These are phyloP conservation scores for Amoebophrya sp. DNA, from an alignment of 169 alveolate genomes.

Conservation along the genomic window DNA sequence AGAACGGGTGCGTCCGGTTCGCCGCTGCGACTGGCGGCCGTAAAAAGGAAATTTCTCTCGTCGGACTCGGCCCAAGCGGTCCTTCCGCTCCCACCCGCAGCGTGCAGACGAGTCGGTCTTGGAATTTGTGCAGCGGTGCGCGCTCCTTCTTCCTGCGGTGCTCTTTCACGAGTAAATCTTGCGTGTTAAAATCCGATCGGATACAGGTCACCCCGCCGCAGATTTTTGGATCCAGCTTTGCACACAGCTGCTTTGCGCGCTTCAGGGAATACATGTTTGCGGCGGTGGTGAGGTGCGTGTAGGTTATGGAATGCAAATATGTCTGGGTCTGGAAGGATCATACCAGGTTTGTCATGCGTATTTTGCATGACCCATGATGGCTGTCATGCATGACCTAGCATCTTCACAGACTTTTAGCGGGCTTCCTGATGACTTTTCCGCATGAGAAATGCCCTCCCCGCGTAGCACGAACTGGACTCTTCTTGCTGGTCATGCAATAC, in stretches of 20 bases:
- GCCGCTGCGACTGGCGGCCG: not conserved
- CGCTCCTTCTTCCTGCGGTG: not conserved
- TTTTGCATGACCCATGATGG: too few relatives aligned
- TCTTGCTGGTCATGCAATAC: too few relatives aligned
- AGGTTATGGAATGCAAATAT: too few relatives aligned
- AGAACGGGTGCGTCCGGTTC: not conserved
- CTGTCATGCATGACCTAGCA: too few relatives aligned
- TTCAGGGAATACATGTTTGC: not conserved
- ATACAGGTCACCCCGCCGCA: conserved; percentile 14
- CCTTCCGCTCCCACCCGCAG: not conserved
- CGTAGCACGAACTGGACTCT: too few relatives aligned
- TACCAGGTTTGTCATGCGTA: too few relatives aligned
- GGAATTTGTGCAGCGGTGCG: not conserved
- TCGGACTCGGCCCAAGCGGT: not conserved
- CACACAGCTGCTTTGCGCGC: not conserved
- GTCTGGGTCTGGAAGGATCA: too few relatives aligned
- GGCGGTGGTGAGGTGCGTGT: not conserved
- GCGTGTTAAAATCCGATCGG: not conserved
- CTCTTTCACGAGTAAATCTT: not conserved
- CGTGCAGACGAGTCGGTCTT: not conserved
- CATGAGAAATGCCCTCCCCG: too few relatives aligned
- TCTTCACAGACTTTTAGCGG: too few relatives aligned
- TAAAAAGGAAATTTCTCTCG: not conserved
- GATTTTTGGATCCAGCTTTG: not conserved
- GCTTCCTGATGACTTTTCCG: too few relatives aligned